Evolutionary conservation across 768 basidiomycete genomes (phyloP).

Genomic region (Galerina sulciceps): DNA sequence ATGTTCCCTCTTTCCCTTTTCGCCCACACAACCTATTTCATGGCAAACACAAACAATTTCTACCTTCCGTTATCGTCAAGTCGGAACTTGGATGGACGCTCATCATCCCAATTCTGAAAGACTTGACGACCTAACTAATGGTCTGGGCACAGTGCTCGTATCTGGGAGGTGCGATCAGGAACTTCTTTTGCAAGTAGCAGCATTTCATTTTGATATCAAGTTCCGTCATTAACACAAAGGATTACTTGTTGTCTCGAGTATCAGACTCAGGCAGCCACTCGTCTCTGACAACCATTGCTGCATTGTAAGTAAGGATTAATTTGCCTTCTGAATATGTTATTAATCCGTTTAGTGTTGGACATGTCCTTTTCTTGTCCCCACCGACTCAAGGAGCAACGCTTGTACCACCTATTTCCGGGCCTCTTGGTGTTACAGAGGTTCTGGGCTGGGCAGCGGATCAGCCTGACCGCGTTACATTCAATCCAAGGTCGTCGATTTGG

Average conservation of each 20-base stretch:
- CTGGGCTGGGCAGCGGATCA: slow-evolving; percentile 46
- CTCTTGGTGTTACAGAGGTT: slow-evolving; percentile 22
- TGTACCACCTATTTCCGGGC: slow-evolving; percentile 51
- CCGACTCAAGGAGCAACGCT: slow-evolving; percentile 40
- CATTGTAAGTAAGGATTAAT: slow-evolving; percentile 18
- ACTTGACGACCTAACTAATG: background rate
- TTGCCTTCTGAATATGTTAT: background rate
- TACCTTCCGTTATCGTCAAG: slow-evolving; percentile 63
- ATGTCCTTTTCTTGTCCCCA: slow-evolving; percentile 53
- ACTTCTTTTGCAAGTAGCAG: background rate
- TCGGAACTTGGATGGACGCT: slow-evolving; percentile 59
- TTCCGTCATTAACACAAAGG: slow-evolving; percentile 8
- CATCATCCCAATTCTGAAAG: slow-evolving; percentile 4
- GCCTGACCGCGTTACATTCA: slow-evolving; percentile 41
- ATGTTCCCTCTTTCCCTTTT: slow-evolving; percentile 75
- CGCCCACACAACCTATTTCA: slow-evolving; percentile 49
- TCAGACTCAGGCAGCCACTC: background rate
- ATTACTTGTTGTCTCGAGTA: slow-evolving; percentile 5
- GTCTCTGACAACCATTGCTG: slow-evolving; percentile 10
- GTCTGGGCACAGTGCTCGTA: background rate
- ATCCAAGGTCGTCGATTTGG: slow-evolving; percentile 48
- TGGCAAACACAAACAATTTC: slow-evolving; percentile 48
- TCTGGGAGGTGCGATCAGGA: slow-evolving; percentile 2
- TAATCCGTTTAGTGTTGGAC: slow-evolving; percentile 52
- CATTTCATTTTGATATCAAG: background rate